Conservation (phyloP, 805 yeast species). For the Martiniozyma abietophila region DNA sequence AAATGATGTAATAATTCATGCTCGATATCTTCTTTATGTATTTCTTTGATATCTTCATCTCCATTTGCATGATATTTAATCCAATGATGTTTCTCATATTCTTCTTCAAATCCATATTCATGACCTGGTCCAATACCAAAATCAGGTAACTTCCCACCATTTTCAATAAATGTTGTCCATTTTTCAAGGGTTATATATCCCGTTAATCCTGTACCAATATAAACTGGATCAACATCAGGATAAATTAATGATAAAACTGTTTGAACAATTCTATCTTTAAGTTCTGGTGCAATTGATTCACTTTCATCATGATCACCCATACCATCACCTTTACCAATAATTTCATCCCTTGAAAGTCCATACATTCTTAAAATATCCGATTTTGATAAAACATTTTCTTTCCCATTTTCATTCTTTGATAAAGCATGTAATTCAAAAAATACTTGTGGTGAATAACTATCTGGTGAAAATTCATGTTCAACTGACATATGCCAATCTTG, state of each 20-base stretch:
- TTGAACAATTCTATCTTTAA: constrained; percentile 44
- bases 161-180: constrained; percentile 50
- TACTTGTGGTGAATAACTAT: constrained; percentile 33
- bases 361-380: constrained; percentile 69
- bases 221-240: constrained; percentile 29
- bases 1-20: constrained; percentile 80
- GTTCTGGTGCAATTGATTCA: constrained; percentile 46
- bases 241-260: constrained; percentile 56
- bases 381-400: constrained; percentile 18
- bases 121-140: constrained; percentile 83
- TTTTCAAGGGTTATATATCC: constrained; percentile 48
- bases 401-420: constrained; percentile 46
- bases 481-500: constrained; percentile 84
- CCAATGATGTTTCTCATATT: constrained; percentile 95
- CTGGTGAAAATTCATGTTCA: constrained; percentile 56
- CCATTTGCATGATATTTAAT: constrained; percentile 60
- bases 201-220: constrained; percentile 38
- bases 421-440: constrained; percentile 80
- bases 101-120: constrained; percentile 87
- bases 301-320: constrained; percentile 70
- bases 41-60: constrained; percentile 74
- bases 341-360: constrained; percentile 63
- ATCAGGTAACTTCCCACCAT: constrained; percentile 77
- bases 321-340: constrained; percentile 86
- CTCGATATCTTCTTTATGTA: constrained; percentile 84